phyloP scores from a whole-genome alignment of 768 basidiomycete species.

The Trametes meyenii region DNA sequence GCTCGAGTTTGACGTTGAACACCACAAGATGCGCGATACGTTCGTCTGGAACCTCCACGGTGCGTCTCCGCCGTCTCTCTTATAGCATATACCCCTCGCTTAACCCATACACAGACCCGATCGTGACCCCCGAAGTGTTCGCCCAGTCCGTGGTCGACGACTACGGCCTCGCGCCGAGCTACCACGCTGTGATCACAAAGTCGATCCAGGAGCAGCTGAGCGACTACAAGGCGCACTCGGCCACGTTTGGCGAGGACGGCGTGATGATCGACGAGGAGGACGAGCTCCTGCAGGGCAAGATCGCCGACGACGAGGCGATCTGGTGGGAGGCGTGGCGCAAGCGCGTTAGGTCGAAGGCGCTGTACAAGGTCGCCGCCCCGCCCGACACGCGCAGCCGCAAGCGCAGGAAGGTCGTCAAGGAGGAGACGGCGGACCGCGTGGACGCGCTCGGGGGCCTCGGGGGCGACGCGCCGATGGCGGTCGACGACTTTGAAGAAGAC shows the following conservation, averaged over 20 bases:
- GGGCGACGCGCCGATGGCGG: conserved; percentile 42
- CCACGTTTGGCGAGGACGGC: conserved; percentile 49
- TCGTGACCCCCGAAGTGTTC: conserved; percentile 88
- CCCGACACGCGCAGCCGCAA: conserved; percentile 40
- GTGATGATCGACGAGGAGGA: conserved; percentile 39
- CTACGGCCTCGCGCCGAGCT: conserved; percentile 70
- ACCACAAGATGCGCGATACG: conserved; percentile 91
- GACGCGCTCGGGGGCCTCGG: conserved; percentile 5
- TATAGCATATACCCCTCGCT: neutral
- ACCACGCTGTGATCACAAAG: conserved; percentile 70
- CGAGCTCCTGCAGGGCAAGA: conserved; percentile 41
- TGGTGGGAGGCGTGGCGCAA: conserved; percentile 82
- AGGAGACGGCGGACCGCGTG: conserved; percentile 23
- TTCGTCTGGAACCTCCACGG: conserved; percentile 98
- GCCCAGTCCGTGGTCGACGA: conserved; percentile 92
- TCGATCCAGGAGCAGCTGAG: conserved; percentile 87
- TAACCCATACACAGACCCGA: conserved; percentile 60
- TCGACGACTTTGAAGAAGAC: conserved; percentile 68
- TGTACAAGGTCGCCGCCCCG: conserved; percentile 36
- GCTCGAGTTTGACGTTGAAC: conserved; percentile 95
- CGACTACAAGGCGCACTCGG: conserved; percentile 73
- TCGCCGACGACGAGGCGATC: conserved; percentile 51
- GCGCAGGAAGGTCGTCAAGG: conserved; percentile 45
- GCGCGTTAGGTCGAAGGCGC: conserved; percentile 44
- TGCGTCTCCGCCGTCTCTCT: conserved; percentile 38